Evolutionary conservation across 176 grass and related monocot genomes (phyloP).

Genomic region (Aegilops longissima): DNA sequence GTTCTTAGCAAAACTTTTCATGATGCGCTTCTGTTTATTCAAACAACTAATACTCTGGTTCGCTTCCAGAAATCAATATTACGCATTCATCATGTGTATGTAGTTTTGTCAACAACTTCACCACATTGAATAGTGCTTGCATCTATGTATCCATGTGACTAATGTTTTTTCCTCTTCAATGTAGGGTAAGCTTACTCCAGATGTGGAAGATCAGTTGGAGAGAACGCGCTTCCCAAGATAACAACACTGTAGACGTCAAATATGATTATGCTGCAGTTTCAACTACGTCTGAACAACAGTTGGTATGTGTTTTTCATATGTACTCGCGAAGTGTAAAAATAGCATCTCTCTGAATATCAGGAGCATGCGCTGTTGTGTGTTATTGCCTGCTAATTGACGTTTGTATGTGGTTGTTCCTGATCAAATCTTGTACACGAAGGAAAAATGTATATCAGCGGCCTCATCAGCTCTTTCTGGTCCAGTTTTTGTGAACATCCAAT

Average conservation of each 20-base stretch:
- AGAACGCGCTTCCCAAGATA: constrained; percentile 32
- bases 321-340: not conserved
- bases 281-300: constrained; percentile 28
- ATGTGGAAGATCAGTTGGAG: constrained; percentile 65
- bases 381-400: not conserved
- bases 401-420: too few species aligned
- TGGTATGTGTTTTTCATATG: not conserved
- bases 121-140: not conserved
- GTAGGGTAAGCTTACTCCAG: constrained; percentile 42
- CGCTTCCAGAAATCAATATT: not conserved
- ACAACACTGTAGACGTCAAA: constrained; percentile 23
- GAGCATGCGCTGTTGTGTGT: not conserved
- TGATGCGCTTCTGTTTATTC: not conserved
- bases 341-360: not conserved
- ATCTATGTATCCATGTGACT: not conserved
- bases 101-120: not conserved
- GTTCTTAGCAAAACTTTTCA: too few species aligned
- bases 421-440: too few species aligned
- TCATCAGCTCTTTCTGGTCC: too few species aligned
- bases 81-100: not conserved
- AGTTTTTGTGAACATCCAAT: too few species aligned
- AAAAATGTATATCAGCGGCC: too few species aligned
- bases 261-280: constrained; percentile 57
- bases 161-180: not conserved
- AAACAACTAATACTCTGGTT: not conserved